phyloP scores from a whole-genome alignment of 2,329 filamentous ascomycete species.

The Aureobasidium subglaciale region DNA sequence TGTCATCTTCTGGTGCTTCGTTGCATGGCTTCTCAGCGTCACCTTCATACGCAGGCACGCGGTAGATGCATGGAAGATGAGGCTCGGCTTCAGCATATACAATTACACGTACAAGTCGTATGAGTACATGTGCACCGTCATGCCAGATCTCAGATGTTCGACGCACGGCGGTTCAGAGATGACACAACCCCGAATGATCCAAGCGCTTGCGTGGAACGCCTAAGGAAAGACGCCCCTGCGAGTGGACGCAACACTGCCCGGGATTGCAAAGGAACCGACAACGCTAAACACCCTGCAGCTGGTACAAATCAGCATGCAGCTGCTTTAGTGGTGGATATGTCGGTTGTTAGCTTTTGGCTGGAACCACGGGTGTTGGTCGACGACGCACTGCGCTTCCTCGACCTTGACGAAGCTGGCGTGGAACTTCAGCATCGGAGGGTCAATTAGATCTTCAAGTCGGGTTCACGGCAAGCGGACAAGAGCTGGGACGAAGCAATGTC shows the following conservation, averaged over 20 bases:
- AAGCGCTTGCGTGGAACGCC: slow-evolving; percentile 14
- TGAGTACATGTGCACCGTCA: slow-evolving; percentile 11
- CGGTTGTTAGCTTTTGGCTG: slow-evolving; percentile 7
- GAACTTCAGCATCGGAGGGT: neutral
- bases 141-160: slow-evolving; percentile 10
- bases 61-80: neutral
- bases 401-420: neutral
- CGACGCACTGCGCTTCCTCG: neutral
- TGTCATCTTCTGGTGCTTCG: slow-evolving; percentile 7
- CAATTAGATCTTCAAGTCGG: neutral
- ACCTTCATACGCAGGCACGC: slow-evolving; percentile 13
- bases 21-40: neutral
- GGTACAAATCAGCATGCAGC: slow-evolving; percentile 8
- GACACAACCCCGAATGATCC: slow-evolving; percentile 4
- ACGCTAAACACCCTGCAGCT: slow-evolving; percentile 14
- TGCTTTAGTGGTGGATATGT: slow-evolving; percentile 9
- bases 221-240: slow-evolving; percentile 1
- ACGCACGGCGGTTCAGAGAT: neutral
- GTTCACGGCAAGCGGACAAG: neutral
- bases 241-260: slow-evolving; percentile 12
- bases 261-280: slow-evolving; percentile 1
- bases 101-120: neutral
- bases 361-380: neutral
- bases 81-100: neutral
- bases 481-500: neutral